These are phyloP conservation scores for Diplogelasinospora grovesii DNA, from an alignment of 495 filamentous ascomycete genomes.

Conservation along the genomic window DNA sequence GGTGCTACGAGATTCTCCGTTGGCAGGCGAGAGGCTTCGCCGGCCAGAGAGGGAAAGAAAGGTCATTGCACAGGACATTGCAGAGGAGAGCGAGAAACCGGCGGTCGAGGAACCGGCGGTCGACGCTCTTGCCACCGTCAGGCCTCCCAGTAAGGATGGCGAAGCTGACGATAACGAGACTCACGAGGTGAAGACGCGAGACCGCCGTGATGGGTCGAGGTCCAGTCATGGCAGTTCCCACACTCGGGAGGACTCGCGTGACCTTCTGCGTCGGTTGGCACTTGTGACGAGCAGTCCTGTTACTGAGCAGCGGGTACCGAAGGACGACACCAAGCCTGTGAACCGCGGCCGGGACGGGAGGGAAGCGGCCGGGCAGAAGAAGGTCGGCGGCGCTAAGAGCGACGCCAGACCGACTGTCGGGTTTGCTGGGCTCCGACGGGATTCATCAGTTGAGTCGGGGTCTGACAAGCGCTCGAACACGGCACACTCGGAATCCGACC, in stretches of 20 bases:
- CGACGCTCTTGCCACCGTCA: neutral
- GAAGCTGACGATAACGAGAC: neutral
- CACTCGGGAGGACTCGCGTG: slow-evolving; percentile 52
- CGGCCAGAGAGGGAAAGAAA: slow-evolving; percentile 21
- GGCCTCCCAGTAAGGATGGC: neutral
- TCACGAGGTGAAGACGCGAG: neutral
- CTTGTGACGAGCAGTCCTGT: slow-evolving; percentile 52
- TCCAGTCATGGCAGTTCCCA: slow-evolving; percentile 8
- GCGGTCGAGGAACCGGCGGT: neutral
- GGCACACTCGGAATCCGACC: slow-evolving; percentile 45
- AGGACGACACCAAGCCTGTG: neutral
- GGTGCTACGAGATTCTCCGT: slow-evolving; percentile 11
- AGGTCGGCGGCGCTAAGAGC: slow-evolving; percentile 18
- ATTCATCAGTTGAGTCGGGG: slow-evolving; percentile 31
- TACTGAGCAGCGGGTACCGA: slow-evolving; percentile 13
- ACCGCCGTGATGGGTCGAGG: neutral
- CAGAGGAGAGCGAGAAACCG: neutral
- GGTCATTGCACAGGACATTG: neutral
- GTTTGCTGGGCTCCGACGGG: slow-evolving; percentile 31
- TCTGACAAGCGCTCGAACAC: slow-evolving; percentile 32
- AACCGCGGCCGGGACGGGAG: slow-evolving; percentile 1
- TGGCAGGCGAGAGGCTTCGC: slow-evolving; percentile 21
- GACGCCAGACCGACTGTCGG: slow-evolving; percentile 31
- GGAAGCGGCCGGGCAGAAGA: slow-evolving; percentile 10
- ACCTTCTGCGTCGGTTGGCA: slow-evolving; percentile 58